Conservation (phyloP, 495 filamentous ascomycete species). For the Aspergillus sparsus region DNA sequence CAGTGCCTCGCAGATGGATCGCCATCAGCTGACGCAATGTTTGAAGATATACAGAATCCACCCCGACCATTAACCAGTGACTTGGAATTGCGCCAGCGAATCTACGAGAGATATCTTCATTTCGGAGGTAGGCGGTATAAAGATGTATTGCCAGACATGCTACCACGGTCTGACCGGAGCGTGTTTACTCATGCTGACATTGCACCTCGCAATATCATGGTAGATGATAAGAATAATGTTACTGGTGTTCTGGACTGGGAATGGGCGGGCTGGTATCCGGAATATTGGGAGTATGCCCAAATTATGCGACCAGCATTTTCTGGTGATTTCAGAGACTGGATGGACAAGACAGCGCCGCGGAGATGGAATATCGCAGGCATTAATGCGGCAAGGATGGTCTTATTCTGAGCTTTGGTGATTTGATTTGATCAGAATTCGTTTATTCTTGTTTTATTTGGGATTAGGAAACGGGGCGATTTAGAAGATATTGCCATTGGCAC, state of each 20-base stretch:
- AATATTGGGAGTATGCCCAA: constrained; percentile 54
- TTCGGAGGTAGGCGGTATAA: constrained; percentile 33
- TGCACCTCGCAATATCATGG: constrained; percentile 39
- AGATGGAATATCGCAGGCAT: constrained; percentile 45
- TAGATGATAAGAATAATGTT: constrained; percentile 37
- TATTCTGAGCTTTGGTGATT: no score
- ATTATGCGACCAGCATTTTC: constrained; percentile 38
- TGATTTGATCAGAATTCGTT: no score
- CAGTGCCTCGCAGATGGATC: constrained; percentile 41
- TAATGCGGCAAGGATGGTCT: constrained; percentile 39
- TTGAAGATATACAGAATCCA: constrained; percentile 35
- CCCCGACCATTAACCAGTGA: constrained; percentile 32
- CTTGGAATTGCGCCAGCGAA: constrained; percentile 34
- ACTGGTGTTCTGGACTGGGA: constrained; percentile 51
- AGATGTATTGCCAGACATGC: constrained; percentile 33
- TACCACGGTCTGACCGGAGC: constrained; percentile 33
- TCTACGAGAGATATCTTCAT: constrained; percentile 41
- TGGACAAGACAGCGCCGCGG: constrained; percentile 40
- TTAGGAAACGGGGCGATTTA: no score
- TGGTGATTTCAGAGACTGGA: constrained; percentile 41
- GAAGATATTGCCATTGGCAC: no score
- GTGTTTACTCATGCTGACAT: constrained; percentile 36
- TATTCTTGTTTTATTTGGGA: no score
- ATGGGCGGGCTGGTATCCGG: constrained; percentile 49
- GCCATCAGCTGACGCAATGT: constrained; percentile 29